Percentiles rank a stretch among this genome's conserved stretches.
Evolutionary conservation across 169 alveolate genomes (phyloP).

Genomic region (Blepharisma undulans): DNA sequence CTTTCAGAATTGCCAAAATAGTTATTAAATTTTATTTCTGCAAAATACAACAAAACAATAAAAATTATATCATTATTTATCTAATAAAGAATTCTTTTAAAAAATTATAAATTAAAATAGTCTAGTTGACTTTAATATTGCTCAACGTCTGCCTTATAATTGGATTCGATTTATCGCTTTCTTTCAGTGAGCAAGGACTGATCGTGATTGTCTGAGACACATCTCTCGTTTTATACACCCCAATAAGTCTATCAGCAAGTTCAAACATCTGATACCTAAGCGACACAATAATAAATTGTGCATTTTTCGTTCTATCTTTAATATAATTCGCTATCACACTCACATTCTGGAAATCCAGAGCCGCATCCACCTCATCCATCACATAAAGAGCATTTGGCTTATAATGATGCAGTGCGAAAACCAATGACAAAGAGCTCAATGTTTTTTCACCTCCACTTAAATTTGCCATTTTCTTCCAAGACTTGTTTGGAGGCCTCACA

Average conservation of each 20-base stretch:
- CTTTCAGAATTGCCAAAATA: neutral
- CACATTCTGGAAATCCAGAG: conserved; percentile 97
- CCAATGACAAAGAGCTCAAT: conserved; percentile 93
- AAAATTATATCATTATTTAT: no score
- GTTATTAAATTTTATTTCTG: no score
- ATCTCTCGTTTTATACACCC: conserved; percentile 84
- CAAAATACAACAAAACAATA: no score
- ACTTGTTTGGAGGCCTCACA: conserved; percentile 97
- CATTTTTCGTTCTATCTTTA: conserved; percentile 92
- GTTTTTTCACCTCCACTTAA: conserved; percentile 99
- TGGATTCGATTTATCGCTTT: neutral
- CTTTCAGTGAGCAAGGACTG: neutral
- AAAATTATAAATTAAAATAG: neutral
- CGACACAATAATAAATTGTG: conserved; percentile 97
- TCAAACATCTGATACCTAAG: conserved; percentile 96
- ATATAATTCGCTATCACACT: conserved; percentile 90
- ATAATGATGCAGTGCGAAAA: conserved; percentile 98
- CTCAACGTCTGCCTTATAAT: conserved; percentile 13
- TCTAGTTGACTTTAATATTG: neutral
- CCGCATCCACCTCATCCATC: conserved; percentile 99
- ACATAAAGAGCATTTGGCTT: conserved; percentile 98
- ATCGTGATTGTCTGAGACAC: neutral
- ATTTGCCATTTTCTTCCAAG: conserved; percentile 96
- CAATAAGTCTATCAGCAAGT: conserved; percentile 91
- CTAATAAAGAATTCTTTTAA: neutral